These are phyloP conservation scores for Fabrea salina DNA, from an alignment of 169 alveolate genomes.

Conservation along the genomic window DNA sequence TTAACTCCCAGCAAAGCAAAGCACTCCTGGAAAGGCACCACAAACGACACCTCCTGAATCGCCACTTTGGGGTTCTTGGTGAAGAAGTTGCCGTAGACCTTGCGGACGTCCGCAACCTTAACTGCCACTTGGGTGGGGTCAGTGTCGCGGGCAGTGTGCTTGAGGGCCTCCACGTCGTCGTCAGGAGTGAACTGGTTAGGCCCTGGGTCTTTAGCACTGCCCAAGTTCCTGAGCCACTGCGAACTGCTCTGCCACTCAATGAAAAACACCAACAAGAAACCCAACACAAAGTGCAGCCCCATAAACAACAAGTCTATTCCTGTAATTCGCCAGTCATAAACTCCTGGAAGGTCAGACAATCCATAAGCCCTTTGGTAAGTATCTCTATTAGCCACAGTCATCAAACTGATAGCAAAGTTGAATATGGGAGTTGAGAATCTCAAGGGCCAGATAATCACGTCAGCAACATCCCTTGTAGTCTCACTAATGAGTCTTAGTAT, in stretches of 20 bases:
- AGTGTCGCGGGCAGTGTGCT: slow-evolving; percentile 25
- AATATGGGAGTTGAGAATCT: slow-evolving; percentile 54
- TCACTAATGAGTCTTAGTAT: slow-evolving; percentile 22
- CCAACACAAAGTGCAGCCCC: background rate
- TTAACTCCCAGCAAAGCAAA: slow-evolving; percentile 78
- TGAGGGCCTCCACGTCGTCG: slow-evolving; percentile 62
- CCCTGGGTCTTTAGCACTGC: slow-evolving; percentile 43
- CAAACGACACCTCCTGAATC: slow-evolving; percentile 54
- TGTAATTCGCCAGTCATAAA: slow-evolving; percentile 36
- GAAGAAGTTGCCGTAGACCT: slow-evolving; percentile 40
- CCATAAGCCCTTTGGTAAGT: slow-evolving; percentile 27
- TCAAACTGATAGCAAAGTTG: slow-evolving; percentile 48
- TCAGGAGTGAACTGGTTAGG: slow-evolving; percentile 34
- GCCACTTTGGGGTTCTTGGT: slow-evolving; percentile 39
- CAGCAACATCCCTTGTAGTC: slow-evolving; percentile 32
- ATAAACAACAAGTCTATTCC: slow-evolving; percentile 36
- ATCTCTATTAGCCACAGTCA: slow-evolving; percentile 35
- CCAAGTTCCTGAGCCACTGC: background rate
- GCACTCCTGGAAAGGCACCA: slow-evolving; percentile 67
- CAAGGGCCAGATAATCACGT: slow-evolving; percentile 35
- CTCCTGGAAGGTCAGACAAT: background rate
- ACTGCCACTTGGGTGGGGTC: slow-evolving; percentile 41
- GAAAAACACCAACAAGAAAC: background rate
- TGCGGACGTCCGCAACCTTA: slow-evolving; percentile 47
- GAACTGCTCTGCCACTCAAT: slow-evolving; percentile 3